phyloP scores from a whole-genome alignment of 2,329 filamentous ascomycete species.

The Paracamarosporium sp. region DNA sequence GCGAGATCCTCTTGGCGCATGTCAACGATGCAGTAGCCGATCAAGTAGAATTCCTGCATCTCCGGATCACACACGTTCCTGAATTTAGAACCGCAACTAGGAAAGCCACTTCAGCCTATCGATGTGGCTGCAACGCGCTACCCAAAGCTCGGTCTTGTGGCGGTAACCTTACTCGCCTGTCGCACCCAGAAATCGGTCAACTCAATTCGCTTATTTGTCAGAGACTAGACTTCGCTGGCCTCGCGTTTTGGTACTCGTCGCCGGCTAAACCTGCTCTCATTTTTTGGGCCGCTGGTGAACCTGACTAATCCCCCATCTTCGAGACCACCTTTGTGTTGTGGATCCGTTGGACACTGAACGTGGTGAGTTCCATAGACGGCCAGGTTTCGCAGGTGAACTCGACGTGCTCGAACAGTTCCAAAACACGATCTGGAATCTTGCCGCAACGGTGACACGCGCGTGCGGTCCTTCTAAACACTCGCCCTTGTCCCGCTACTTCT shows the following conservation, averaged over 20 bases:
- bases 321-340: neutral
- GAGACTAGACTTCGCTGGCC: neutral
- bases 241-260: neutral
- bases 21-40: neutral
- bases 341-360: too few species aligned
- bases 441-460: neutral
- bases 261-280: neutral
- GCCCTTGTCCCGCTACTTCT: neutral
- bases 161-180: neutral
- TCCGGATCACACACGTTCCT: neutral
- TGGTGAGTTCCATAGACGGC: neutral
- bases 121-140: conserved; percentile 2
- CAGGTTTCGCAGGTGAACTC: neutral
- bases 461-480: neutral
- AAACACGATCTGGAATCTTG: neutral
- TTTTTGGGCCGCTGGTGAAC: neutral
- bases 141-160: neutral
- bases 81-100: neutral
- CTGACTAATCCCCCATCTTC: neutral
- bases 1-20: neutral
- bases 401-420: neutral
- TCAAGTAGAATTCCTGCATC: neutral
- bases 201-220: neutral
- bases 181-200: neutral
- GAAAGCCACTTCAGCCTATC: neutral